These are phyloP conservation scores for Rubus parviflorus DNA, from an alignment of 306 rosid species.

Conservation along the genomic window DNA sequence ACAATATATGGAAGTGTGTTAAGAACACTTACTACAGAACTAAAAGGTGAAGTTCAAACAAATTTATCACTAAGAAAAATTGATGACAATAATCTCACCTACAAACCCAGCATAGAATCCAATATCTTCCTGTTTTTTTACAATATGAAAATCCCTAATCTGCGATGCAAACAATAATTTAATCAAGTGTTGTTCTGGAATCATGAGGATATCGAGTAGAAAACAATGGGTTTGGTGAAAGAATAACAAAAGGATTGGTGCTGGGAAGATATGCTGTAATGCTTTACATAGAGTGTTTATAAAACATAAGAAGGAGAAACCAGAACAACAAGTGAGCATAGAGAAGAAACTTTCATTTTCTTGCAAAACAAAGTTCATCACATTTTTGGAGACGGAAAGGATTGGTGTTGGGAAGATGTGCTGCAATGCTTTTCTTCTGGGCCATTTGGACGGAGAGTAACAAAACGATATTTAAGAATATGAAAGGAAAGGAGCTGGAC, in stretches of 20 bases:
- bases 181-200: background rate
- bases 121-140: conserved; percentile 70
- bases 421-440: background rate
- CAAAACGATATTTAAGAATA: background rate
- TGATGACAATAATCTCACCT: conserved; percentile 43
- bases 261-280: no score
- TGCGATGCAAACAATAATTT: conserved; percentile 40
- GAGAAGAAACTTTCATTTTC: background rate
- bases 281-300: background rate
- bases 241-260: no score
- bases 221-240: background rate
- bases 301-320: background rate
- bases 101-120: conserved; percentile 78
- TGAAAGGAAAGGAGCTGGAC: background rate
- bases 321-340: background rate
- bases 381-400: background rate
- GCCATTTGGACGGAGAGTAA: background rate
- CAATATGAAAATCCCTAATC: conserved; percentile 79
- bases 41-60: background rate
- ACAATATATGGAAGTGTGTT: conserved; percentile 12
- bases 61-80: background rate
- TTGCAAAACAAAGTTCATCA: background rate
- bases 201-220: background rate
- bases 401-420: background rate
- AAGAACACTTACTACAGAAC: conserved; percentile 4